Conservation (phyloP, 192 early-diverging fungal species). For the Gigaspora rosea region DNA sequence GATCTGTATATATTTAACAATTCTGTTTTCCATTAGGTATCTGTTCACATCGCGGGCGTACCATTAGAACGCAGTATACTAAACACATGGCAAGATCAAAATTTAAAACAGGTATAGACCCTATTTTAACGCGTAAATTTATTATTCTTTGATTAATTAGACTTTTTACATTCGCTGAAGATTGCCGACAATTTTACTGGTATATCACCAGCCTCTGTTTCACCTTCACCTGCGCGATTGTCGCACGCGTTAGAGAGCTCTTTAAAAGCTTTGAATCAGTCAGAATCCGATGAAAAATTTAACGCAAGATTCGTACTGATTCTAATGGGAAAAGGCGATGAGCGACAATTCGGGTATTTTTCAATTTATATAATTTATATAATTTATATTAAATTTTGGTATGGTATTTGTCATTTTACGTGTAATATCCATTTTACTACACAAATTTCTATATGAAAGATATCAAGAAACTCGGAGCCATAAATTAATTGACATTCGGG, state of each 20-base stretch:
- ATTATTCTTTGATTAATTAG: not conserved
- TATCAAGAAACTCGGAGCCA: constrained; percentile 25
- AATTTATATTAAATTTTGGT: not conserved
- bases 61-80: constrained; percentile 6
- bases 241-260: constrained; percentile 28
- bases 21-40: constrained; percentile 6
- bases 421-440: not conserved
- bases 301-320: constrained; percentile 24
- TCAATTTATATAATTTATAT: not conserved
- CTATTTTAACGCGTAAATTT: not conserved
- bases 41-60: constrained; percentile 34
- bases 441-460: not conserved
- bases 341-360: constrained; percentile 23
- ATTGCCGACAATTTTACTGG: constrained; percentile 24
- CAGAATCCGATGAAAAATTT: not conserved
- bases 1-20: not conserved
- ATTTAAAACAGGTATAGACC: constrained; percentile 17
- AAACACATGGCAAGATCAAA: constrained; percentile 32
- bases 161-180: not conserved
- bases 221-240: constrained; percentile 23
- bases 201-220: constrained; percentile 28
- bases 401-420: not conserved
- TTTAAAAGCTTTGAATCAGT: not conserved
- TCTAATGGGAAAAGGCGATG: constrained; percentile 28
- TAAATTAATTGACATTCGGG: constrained; percentile 11